Percentiles rank a stretch among this genome's conserved stretches.
These are phyloP conservation scores for Amorphotheca resinae DNA, from an alignment of 495 filamentous ascomycete genomes.

Conservation along the genomic window DNA sequence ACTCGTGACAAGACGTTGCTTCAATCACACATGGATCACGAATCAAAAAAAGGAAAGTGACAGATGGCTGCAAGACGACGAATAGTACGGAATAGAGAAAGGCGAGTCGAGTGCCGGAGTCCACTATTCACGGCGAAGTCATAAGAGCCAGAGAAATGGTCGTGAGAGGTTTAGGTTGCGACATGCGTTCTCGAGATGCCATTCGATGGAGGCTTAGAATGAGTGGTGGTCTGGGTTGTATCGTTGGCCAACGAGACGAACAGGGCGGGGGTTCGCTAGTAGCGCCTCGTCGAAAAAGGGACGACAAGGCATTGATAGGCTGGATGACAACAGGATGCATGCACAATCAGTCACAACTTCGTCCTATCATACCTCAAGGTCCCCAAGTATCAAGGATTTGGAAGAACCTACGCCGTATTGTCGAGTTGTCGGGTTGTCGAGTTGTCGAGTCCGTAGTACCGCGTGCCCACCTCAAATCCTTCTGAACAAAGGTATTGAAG, in stretches of 20 bases:
- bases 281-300: constrained; percentile 2
- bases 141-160: no score
- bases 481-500: constrained; percentile 9
- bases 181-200: constrained; percentile 5
- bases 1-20: no score
- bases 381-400: background rate
- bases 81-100: no score
- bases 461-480: background rate
- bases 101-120: no score
- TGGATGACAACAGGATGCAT: constrained; percentile 2
- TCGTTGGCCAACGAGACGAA: background rate
- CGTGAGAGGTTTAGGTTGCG: background rate
- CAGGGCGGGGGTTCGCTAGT: background rate
- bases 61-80: no score
- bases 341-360: constrained; percentile 14
- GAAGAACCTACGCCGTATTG: background rate
- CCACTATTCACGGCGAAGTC: no score
- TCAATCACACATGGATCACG: no score
- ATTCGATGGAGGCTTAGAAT: constrained; percentile 4
- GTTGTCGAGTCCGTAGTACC: background rate
- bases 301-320: constrained; percentile 3
- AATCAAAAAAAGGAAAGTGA: no score
- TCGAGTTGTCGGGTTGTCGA: no score
- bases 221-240: no score
- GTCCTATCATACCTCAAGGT: constrained; percentile 7